Conservation (phyloP, 495 filamentous ascomycete genomes). For the Pyronema domesticum region DNA sequence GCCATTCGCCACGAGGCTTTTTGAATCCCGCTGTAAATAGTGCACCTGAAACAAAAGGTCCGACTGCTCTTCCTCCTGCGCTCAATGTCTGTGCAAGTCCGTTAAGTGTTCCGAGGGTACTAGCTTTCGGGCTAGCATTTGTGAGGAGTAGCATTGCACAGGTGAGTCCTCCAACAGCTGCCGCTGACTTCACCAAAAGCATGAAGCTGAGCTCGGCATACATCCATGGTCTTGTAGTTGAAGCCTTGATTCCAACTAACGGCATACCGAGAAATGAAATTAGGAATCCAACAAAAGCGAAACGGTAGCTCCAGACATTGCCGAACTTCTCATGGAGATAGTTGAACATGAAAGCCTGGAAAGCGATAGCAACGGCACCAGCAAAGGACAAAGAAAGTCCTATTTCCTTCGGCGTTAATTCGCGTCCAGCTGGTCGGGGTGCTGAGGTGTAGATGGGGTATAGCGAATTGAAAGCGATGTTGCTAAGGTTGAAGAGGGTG, state of each 20-base stretch:
- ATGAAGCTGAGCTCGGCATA: constrained; percentile 63
- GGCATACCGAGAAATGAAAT: constrained; percentile 75
- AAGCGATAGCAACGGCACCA: constrained; percentile 65
- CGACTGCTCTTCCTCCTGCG: constrained; percentile 72
- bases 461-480: constrained; percentile 75
- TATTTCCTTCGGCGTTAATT: constrained; percentile 58
- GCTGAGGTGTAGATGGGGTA: constrained; percentile 81
- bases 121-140: constrained; percentile 73
- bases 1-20: constrained; percentile 61
- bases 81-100: constrained; percentile 88
- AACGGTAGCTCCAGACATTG: constrained; percentile 66
- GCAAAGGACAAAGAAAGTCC: constrained; percentile 75
- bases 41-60: constrained; percentile 71
- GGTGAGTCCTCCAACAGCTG: constrained; percentile 73
- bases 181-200: constrained; percentile 72
- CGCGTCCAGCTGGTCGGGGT: constrained; percentile 53
- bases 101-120: constrained; percentile 75
- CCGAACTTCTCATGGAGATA: constrained; percentile 63
- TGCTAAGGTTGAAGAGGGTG: constrained; percentile 71
- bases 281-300: constrained; percentile 63
- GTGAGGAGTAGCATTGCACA: constrained; percentile 81
- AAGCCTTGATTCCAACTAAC: constrained; percentile 47
- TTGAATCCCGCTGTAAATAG: constrained; percentile 58
- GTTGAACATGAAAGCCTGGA: constrained; percentile 72
- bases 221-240: constrained; percentile 35